phyloP scores from a whole-genome alignment of 495 filamentous ascomycete species.

The Penicillium samsonianum region DNA sequence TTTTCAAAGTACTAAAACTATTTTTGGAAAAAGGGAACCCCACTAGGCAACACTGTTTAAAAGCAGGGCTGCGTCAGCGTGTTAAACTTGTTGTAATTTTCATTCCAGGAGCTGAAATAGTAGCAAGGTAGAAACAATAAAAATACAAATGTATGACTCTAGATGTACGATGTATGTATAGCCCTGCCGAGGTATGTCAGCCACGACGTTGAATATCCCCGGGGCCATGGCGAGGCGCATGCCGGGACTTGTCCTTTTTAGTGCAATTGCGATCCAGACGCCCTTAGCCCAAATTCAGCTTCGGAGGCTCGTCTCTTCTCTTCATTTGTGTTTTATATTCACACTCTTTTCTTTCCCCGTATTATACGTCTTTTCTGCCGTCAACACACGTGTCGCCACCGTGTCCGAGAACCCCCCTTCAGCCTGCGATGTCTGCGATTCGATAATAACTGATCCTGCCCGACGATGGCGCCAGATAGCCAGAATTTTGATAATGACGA shows the following conservation, averaged over 20 bases:
- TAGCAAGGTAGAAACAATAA: too few relatives aligned
- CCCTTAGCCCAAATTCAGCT: constrained; percentile 1
- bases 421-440: constrained; percentile 47
- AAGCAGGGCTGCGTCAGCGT: constrained; percentile 23
- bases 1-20: constrained; percentile 17
- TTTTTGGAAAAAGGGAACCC: constrained; percentile 27
- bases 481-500: constrained; percentile 50
- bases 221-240: too few relatives aligned
- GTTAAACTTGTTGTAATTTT: not conserved
- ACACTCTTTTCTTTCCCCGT: not conserved
- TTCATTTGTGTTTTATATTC: not conserved
- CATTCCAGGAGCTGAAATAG: not conserved
- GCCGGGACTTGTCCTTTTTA: constrained; percentile 5
- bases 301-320: not conserved
- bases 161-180: not conserved
- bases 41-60: constrained; percentile 28
- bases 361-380: not conserved
- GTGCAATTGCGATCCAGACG: constrained; percentile 14
- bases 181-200: not conserved
- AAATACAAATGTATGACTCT: too few relatives aligned
- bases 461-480: constrained; percentile 63
- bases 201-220: not conserved
- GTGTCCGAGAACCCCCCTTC: constrained; percentile 15
- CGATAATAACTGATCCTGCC: constrained; percentile 42
- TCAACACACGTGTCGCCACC: constrained; percentile 18